These are phyloP conservation scores for Vitis hybrid DNA, from an alignment of 177 flowering plant species.

Conservation along the genomic window DNA sequence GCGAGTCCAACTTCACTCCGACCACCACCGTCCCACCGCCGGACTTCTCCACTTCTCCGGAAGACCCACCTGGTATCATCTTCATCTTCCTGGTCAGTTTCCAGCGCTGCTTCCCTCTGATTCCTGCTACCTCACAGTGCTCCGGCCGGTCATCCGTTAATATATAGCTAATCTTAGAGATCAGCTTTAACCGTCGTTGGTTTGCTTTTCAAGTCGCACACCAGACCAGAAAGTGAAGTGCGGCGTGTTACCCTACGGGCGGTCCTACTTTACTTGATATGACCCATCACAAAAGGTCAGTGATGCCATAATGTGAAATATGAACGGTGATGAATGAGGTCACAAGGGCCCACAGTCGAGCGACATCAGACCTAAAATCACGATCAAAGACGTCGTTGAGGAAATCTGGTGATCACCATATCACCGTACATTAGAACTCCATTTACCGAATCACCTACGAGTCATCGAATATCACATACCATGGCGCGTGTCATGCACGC, in stretches of 20 bases:
- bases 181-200: constrained; percentile 21
- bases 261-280: background rate
- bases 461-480: too few species aligned
- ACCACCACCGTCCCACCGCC: constrained; percentile 72
- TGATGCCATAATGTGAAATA: too few species aligned
- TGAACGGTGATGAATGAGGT: too few species aligned
- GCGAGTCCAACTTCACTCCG: constrained; percentile 75
- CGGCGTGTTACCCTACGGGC: background rate
- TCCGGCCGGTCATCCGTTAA: constrained; percentile 4
- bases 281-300: background rate
- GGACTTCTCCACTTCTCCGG: constrained; percentile 26
- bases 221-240: constrained; percentile 22
- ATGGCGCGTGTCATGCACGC: too few species aligned
- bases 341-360: too few species aligned
- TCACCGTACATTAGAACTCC: too few species aligned
- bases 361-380: too few species aligned
- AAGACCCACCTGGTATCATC: constrained; percentile 21
- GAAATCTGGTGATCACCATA: too few species aligned
- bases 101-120: background rate
- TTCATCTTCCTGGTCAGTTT: constrained; percentile 13
- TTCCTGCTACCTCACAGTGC: background rate
- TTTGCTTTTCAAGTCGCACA: constrained; percentile 35
- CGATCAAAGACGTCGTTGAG: too few species aligned
- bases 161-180: background rate
- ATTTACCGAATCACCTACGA: too few species aligned